Conservation (phyloP, 257 asterid genomes). For the Asclepias syriaca region DNA sequence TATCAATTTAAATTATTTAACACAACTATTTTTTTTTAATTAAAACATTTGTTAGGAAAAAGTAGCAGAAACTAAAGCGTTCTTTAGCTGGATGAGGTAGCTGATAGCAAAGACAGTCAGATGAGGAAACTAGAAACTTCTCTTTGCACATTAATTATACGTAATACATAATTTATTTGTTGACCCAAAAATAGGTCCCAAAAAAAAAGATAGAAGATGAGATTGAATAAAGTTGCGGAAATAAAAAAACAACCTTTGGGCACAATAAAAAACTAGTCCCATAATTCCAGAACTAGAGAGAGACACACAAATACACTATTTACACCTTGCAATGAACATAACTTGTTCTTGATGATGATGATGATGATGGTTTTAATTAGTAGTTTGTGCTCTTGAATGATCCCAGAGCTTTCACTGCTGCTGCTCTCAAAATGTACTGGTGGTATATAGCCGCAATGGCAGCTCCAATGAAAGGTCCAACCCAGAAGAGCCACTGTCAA, state of each 20-base stretch:
- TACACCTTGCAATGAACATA: conserved; percentile 3
- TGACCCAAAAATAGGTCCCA: neutral
- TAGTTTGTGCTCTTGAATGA: conserved; percentile 57
- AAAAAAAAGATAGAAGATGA: neutral
- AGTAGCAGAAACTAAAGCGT: no score
- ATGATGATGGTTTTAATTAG: neutral
- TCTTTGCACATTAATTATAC: neutral
- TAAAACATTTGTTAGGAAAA: no score
- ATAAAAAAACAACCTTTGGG: neutral
- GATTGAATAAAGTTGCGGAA: no score
- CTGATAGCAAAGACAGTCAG: no score
- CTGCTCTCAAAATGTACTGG: conserved; percentile 62
- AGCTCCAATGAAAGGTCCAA: conserved; percentile 82
- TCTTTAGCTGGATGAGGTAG: no score
- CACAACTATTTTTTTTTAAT: no score
- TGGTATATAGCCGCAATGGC: conserved; percentile 78
- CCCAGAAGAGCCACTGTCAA: conserved; percentile 82
- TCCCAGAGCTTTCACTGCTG: conserved; percentile 68
- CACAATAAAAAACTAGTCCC: conserved; percentile 1
- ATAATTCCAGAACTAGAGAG: neutral
- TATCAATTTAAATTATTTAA: no score
- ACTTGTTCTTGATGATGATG: neutral
- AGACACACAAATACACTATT: neutral
- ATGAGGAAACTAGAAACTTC: neutral
- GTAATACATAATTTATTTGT: neutral